Conservation (phyloP, 2,329 filamentous ascomycete genomes). For the Lasiodiplodia citricola region DNA sequence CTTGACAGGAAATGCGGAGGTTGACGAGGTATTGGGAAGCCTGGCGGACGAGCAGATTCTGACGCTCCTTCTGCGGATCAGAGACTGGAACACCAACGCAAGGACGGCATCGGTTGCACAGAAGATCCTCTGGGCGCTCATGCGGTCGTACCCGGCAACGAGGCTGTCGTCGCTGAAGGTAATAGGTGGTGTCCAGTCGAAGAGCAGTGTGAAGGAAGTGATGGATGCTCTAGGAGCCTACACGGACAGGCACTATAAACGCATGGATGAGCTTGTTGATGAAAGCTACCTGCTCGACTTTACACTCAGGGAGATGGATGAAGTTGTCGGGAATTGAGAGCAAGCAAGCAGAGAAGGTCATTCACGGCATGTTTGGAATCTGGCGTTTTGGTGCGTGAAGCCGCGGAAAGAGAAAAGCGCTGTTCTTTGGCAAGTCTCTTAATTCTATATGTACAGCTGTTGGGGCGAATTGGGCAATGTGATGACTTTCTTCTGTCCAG, state of each 20-base stretch:
- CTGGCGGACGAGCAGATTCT: slow-evolving; percentile 87
- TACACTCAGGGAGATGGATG: slow-evolving; percentile 92
- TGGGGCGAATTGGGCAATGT: not conserved
- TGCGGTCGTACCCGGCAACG: slow-evolving; percentile 79
- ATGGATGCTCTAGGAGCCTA: slow-evolving; percentile 87
- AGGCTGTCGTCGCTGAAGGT: slow-evolving; percentile 71
- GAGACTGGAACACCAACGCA: slow-evolving; percentile 98
- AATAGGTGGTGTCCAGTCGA: slow-evolving; percentile 39
- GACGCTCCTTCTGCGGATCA: slow-evolving; percentile 76
- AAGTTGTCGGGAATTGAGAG: slow-evolving; percentile 46
- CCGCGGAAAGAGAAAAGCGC: slow-evolving; percentile 4
- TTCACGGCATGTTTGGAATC: not conserved
- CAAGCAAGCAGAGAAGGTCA: not conserved
- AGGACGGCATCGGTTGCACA: slow-evolving; percentile 85
- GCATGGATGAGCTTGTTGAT: slow-evolving; percentile 87
- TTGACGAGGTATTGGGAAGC: slow-evolving; percentile 81
- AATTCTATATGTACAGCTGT: not conserved
- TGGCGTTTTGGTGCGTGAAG: slow-evolving; percentile 1
- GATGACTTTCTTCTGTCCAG: not conserved
- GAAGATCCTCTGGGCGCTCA: slow-evolving; percentile 77
- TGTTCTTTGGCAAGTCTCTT: slow-evolving; percentile 2
- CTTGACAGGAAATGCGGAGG: slow-evolving; percentile 66
- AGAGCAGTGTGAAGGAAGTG: slow-evolving; percentile 75
- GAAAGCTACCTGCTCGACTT: slow-evolving; percentile 96
- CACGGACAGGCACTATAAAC: slow-evolving; percentile 89